Evolutionary conservation across 2,329 filamentous ascomycete species (phyloP).

Genomic region (Fusarium goolgardi): DNA sequence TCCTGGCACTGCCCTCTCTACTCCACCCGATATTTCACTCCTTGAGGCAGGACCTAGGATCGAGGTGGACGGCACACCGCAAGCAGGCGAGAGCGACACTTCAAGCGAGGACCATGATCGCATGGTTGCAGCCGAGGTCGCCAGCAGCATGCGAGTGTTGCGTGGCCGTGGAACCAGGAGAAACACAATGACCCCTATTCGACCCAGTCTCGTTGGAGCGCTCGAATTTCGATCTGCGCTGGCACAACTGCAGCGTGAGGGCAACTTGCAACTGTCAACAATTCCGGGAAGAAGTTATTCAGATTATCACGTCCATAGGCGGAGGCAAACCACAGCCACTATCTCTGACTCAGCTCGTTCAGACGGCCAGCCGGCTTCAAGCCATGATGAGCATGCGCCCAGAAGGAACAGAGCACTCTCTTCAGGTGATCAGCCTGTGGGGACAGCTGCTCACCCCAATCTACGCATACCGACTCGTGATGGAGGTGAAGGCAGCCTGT

Average conservation of each 20-base stretch:
- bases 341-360: conserved; percentile 35
- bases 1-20: conserved; percentile 26
- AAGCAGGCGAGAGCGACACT: conserved; percentile 60
- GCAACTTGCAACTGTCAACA: conserved; percentile 77
- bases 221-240: conserved; percentile 93
- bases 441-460: conserved; percentile 32
- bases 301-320: conserved; percentile 46
- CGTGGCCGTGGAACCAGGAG: conserved; percentile 73
- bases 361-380: conserved; percentile 15
- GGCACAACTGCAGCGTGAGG: conserved; percentile 84
- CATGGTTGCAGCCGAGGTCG: conserved; percentile 82
- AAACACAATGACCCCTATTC: conserved; percentile 84
- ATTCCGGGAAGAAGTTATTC: conserved; percentile 72
- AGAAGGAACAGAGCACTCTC: conserved; percentile 58
- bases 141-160: conserved; percentile 91
- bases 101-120: conserved; percentile 67
- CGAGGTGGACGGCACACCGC: conserved; percentile 57
- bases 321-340: conserved; percentile 48
- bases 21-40: conserved; percentile 54
- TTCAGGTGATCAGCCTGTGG: conserved; percentile 55
- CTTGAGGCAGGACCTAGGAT: conserved; percentile 61
- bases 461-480: conserved; percentile 35
- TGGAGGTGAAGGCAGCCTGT: conserved; percentile 37
- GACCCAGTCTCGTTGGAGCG: conserved; percentile 91
- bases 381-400: conserved; percentile 5